Evolutionary conservation across 2,329 filamentous ascomycete species (phyloP).

Genomic region (Phyllosticta capitalensis): DNA sequence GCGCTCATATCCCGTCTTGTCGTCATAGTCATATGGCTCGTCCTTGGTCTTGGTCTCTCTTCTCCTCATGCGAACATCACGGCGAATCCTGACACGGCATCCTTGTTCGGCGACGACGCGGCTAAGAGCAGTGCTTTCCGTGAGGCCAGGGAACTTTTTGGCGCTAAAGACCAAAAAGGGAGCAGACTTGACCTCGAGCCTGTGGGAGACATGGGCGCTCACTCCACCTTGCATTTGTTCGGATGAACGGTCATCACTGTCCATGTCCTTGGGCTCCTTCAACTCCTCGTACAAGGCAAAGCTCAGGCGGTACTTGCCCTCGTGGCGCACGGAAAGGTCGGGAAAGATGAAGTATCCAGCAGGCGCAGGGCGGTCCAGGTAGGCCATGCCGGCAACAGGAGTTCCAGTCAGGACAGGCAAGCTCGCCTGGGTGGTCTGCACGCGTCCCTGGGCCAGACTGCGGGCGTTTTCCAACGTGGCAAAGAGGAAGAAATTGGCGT

Average conservation of each 20-base stretch:
- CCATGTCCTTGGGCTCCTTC: slow-evolving; percentile 73
- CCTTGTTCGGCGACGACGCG: slow-evolving; percentile 92
- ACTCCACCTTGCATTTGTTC: slow-evolving; percentile 26
- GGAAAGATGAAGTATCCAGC: slow-evolving; percentile 96
- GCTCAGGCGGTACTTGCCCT: slow-evolving; percentile 81
- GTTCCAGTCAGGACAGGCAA: slow-evolving; percentile 87
- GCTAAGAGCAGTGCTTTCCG: slow-evolving; percentile 80
- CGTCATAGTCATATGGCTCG: slow-evolving; percentile 58
- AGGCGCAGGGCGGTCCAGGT: slow-evolving; percentile 72
- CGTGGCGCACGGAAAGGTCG: slow-evolving; percentile 89
- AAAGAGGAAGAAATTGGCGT: slow-evolving; percentile 96
- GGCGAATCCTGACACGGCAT: slow-evolving; percentile 88
- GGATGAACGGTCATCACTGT: slow-evolving; percentile 38
- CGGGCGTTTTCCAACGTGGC: slow-evolving; percentile 53
- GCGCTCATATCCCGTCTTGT: slow-evolving; percentile 39
- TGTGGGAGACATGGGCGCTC: slow-evolving; percentile 61
- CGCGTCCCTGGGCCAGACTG: slow-evolving; percentile 62
- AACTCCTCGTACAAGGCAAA: slow-evolving; percentile 93
- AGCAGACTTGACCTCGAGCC: slow-evolving; percentile 79
- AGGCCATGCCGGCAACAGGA: slow-evolving; percentile 90
- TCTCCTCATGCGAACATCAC: slow-evolving; percentile 86
- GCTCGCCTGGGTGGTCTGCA: slow-evolving; percentile 53
- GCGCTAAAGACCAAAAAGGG: slow-evolving; percentile 88
- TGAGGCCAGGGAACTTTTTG: slow-evolving; percentile 94
- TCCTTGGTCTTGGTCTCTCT: slow-evolving; percentile 59